These are phyloP conservation scores for Claviceps spartinae DNA, from an alignment of 2,329 filamentous ascomycete species.

Conservation along the genomic window DNA sequence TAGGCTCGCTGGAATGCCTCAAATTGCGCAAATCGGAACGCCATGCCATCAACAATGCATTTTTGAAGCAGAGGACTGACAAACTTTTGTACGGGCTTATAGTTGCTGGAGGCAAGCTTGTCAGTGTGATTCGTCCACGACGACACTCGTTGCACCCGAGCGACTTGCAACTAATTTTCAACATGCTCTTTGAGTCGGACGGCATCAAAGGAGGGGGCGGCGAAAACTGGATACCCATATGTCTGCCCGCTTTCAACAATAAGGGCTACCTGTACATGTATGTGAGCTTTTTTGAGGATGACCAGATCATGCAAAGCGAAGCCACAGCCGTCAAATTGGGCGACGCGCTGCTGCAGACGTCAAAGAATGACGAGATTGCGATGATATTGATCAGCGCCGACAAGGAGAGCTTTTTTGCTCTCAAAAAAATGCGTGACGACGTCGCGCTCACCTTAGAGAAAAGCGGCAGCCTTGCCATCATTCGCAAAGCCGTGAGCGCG, in stretches of 20 bases:
- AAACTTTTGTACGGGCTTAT: constrained; percentile 85
- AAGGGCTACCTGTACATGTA: constrained; percentile 98
- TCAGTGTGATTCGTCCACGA: constrained; percentile 87
- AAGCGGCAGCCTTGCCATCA: constrained; percentile 61
- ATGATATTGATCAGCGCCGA: constrained; percentile 85
- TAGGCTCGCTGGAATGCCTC: constrained; percentile 89
- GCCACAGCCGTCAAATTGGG: constrained; percentile 32
- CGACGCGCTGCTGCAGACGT: constrained; percentile 39
- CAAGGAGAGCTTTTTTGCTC: constrained; percentile 83
- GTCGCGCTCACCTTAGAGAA: constrained; percentile 57
- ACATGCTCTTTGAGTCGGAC: constrained; percentile 96
- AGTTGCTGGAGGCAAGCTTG: constrained; percentile 80
- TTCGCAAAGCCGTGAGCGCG: constrained; percentile 54
- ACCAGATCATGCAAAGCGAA: constrained; percentile 17
- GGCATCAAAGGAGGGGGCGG: constrained; percentile 80
- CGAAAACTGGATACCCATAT: constrained; percentile 95
- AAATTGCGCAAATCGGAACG: constrained; percentile 80
- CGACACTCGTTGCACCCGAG: constrained; percentile 92
- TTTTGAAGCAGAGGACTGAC: constrained; percentile 64
- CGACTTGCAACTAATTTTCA: constrained; percentile 92
- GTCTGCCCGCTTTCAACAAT: constrained; percentile 93
- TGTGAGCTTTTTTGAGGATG: constrained; percentile 74
- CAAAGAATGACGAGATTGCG: constrained; percentile 63
- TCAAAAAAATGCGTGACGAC: constrained; percentile 59
- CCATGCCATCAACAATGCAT: constrained; percentile 70